Percentiles rank a stretch among this genome's conserved stretches.
These are phyloP conservation scores for Petunia axillaris DNA, from an alignment of 257 asterid species.

Conservation along the genomic window DNA sequence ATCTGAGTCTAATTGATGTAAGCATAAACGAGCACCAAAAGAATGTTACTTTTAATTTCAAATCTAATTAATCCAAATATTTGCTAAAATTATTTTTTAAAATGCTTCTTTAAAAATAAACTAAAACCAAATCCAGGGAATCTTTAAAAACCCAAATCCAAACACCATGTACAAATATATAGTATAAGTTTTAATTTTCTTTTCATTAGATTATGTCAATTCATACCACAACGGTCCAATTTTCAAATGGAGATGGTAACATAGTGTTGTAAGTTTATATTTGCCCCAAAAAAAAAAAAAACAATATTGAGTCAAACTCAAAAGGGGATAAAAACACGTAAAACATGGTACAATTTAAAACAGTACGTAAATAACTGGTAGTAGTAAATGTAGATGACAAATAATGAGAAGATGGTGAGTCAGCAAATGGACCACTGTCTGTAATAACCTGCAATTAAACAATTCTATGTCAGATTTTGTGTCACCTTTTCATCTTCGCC, in stretches of 20 bases:
- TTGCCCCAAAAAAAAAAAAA: not conserved
- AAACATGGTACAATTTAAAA: not conserved
- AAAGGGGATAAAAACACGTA: not conserved
- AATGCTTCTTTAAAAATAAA: too few relatives aligned
- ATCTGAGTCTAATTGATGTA: too few relatives aligned
- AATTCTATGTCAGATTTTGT: conserved; percentile 39
- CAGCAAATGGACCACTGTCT: conserved; percentile 3
- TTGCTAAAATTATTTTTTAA: too few relatives aligned
- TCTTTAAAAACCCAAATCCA: not conserved
- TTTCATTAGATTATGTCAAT: not conserved
- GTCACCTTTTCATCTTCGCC: not conserved
- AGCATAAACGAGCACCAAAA: too few relatives aligned
- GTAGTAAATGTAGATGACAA: conserved; percentile 11
- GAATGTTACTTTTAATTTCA: too few relatives aligned
- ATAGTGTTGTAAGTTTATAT: too few relatives aligned
- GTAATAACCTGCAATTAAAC: not conserved
- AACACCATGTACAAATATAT: not conserved
- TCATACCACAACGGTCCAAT: not conserved
- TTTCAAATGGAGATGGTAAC: not conserved
- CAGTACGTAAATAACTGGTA: not conserved
- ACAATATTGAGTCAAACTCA: not conserved
- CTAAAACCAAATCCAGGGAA: too few relatives aligned
- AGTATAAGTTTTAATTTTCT: not conserved
- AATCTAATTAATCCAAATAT: too few relatives aligned
- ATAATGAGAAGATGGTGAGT: conserved; percentile 4